Base-by-base conservation (phyloP, 192 early-diverging fungal genomes). In the Rhizoclosmatium globosum region DNA sequence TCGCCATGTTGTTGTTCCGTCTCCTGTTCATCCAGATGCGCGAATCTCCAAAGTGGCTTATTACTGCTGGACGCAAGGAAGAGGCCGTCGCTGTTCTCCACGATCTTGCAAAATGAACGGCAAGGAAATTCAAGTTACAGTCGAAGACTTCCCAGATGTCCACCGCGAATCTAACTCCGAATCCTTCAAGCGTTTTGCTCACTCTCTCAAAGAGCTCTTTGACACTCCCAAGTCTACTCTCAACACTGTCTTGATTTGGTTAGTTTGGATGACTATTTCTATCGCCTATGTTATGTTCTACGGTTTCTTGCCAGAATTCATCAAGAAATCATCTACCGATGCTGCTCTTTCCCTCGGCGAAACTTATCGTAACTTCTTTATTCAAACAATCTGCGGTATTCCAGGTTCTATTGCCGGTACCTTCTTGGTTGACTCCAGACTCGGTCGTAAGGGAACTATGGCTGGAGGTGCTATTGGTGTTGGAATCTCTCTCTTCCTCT, bases 251-350 rank as follows among this genome's bases (percentile, higher is more conserved):
- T n/a, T 95, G 68, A 86, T 96, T 42, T 94, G 92, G 89, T 47
- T 81, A 15, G 94, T 95, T 47, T 96, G 95, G 95, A 86, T 90
- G 1, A 76, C 94, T 15, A 90, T 93, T 4, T 85, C 93, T 1
- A 82, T 95, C 79, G 94, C 92, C 0, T 96, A 91, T 77, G 94
- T 91, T 15, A 94, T 94, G 87, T 95, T 96, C 79, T 95, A 95
- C 80, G 93, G 92, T 2, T 95, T 95, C 74, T 76, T 95, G 23
- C 94, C 95, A 48, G 93, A 94, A 76, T 92, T 93, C 43, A 84
- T 96, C 13, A 23, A 31, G 21, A 19, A 17, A 7, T 7, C 50
- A 2, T 11, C 47, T 13, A 62, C 60, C 21, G 48, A 15, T 38
- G 68, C 2, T 61, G 71, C 74, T 41, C 31, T 81, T 1, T 78